Percentiles rank a stretch among this genome's conserved stretches.
Evolutionary conservation across 352 stramenopile genomes (phyloP).

Genomic region (Globisporangium radiosum): DNA sequence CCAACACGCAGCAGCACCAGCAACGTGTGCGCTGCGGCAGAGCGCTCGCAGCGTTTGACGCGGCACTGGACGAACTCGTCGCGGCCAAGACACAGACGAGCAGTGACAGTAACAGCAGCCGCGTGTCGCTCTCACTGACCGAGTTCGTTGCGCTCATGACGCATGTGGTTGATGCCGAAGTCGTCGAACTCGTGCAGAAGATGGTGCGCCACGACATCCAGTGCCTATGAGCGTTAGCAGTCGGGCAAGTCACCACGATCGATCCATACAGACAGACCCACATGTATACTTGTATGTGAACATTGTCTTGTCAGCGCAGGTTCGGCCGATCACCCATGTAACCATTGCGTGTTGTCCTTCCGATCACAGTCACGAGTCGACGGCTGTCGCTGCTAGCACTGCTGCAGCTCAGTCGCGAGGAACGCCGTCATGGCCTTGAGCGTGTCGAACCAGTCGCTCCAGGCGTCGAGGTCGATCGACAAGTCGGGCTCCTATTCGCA

Average conservation of each 20-base stretch:
- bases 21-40: not conserved
- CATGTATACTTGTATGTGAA: too few species aligned
- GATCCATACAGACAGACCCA: too few species aligned
- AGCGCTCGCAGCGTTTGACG: slow-evolving; percentile 16
- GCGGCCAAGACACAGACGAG: not conserved
- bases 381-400: not conserved
- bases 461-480: slow-evolving; percentile 63
- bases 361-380: not conserved
- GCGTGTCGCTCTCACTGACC: slow-evolving; percentile 18
- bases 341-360: not conserved
- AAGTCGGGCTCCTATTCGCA: slow-evolving; percentile 60
- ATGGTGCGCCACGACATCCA: slow-evolving; percentile 43
- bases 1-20: not conserved
- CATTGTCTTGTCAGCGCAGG: too few species aligned
- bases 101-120: not conserved
- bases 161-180: slow-evolving; percentile 21
- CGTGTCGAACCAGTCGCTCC: slow-evolving; percentile 77
- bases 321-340: not conserved
- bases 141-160: slow-evolving; percentile 34
- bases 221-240: slow-evolving; percentile 30
- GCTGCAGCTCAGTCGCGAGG: slow-evolving; percentile 26
- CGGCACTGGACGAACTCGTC: slow-evolving; percentile 15
- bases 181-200: slow-evolving; percentile 48
- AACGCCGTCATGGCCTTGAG: slow-evolving; percentile 60
- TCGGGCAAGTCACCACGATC: too few species aligned